Conservation (phyloP, 2,329 filamentous ascomycete species). For the Elsinoe ampelina region DNA sequence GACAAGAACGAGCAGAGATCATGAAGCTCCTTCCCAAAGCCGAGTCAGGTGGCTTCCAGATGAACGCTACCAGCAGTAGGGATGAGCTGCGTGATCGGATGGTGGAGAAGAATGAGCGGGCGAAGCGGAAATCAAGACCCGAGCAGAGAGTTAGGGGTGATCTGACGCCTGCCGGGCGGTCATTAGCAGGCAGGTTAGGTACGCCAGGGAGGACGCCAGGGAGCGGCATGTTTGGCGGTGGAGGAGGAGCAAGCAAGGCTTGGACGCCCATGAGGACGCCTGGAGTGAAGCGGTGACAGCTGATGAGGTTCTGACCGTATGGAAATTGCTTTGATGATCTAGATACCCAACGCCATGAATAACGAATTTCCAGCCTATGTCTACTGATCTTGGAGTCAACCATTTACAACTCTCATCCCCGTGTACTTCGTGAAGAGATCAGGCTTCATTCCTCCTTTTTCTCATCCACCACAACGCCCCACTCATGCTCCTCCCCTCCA, state of each 20-base stretch:
- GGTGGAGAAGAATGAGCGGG: slow-evolving; percentile 55
- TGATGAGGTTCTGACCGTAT: not conserved
- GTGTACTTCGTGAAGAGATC: too few relatives aligned
- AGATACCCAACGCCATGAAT: slow-evolving; percentile 10
- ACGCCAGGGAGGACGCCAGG: slow-evolving; percentile 16
- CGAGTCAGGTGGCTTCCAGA: slow-evolving; percentile 54
- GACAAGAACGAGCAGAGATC: slow-evolving; percentile 29
- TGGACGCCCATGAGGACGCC: slow-evolving; percentile 39
- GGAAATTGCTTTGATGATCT: slow-evolving; percentile 9
- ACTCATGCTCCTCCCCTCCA: slow-evolving; percentile 37
- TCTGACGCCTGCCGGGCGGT: slow-evolving; percentile 66
- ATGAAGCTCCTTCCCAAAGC: slow-evolving; percentile 36
- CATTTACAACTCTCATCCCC: not conserved
- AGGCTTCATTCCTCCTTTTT: not conserved
- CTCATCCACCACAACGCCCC: slow-evolving; percentile 36
- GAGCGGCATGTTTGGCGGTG: slow-evolving; percentile 29
- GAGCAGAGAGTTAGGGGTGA: slow-evolving; percentile 30
- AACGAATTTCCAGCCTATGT: not conserved
- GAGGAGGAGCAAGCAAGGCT: slow-evolving; percentile 46
- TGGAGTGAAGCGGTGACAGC: slow-evolving; percentile 1
- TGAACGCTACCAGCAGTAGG: slow-evolving; percentile 63
- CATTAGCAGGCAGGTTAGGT: slow-evolving; percentile 55
- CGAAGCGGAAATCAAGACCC: slow-evolving; percentile 43
- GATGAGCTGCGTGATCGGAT: slow-evolving; percentile 79
- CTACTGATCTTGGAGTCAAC: not conserved